A percentile compares a stretch with the other conserved stretches of the same genome.
phyloP scores from a whole-genome alignment of 2,329 filamentous ascomycete genomes.

The Fonsecaea multimorphosa region DNA sequence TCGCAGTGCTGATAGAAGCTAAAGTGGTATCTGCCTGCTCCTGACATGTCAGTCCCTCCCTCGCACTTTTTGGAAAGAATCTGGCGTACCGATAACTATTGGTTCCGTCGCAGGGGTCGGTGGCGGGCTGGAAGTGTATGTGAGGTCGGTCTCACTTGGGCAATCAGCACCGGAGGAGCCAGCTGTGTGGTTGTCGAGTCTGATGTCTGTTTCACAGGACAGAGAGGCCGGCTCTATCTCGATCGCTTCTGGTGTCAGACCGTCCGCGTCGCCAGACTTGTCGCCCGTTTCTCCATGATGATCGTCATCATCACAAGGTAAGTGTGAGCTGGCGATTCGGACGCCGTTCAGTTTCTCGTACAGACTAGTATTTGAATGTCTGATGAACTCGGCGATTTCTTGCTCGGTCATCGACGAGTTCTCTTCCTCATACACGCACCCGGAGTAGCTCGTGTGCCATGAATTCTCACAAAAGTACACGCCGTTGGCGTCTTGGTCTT shows the following conservation, averaged over 20 bases:
- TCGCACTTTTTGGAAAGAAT: background rate
- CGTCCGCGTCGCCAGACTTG: background rate
- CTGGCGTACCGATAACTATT: conserved; percentile 21
- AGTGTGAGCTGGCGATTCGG: conserved; percentile 17
- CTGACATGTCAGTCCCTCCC: background rate
- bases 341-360: conserved; percentile 22
- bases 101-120: background rate
- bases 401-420: conserved; percentile 21
- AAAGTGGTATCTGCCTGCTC: conserved; percentile 9
- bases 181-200: background rate
- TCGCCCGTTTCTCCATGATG: background rate
- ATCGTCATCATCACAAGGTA: conserved; percentile 9
- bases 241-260: background rate
- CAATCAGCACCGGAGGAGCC: conserved; percentile 1
- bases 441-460: conserved; percentile 20
- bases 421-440: conserved; percentile 20
- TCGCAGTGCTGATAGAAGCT: conserved; percentile 21
- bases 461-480: conserved; percentile 26
- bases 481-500: conserved; percentile 5
- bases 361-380: conserved; percentile 11
- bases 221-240: background rate
- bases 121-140: background rate
- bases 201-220: background rate
- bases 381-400: conserved; percentile 22
- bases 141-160: background rate